These are phyloP conservation scores for Cercospora sesami DNA, from an alignment of 2,329 filamentous ascomycete genomes.

Conservation along the genomic window DNA sequence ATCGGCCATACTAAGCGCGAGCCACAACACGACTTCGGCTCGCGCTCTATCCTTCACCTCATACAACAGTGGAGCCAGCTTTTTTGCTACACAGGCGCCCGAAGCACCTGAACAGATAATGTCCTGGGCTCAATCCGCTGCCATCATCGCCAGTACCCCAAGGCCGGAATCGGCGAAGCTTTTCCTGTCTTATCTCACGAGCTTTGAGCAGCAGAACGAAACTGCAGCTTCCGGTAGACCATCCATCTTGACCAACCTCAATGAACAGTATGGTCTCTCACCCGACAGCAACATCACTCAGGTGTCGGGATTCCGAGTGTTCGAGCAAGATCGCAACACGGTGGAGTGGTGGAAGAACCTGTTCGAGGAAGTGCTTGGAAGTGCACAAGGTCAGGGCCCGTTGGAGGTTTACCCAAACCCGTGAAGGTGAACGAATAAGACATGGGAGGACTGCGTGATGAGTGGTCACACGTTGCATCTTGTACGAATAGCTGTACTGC, in stretches of 20 bases:
- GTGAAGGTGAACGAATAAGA: neutral
- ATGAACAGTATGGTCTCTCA: constrained; percentile 16
- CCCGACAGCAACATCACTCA: constrained; percentile 19
- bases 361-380: constrained; percentile 28
- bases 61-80: neutral
- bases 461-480: neutral
- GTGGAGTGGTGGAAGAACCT: constrained; percentile 30
- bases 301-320: constrained; percentile 18
- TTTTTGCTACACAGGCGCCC: constrained; percentile 4
- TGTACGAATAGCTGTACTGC: neutral
- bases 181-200: constrained; percentile 43
- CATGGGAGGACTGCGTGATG: neutral
- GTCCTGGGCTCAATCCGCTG: constrained; percentile 50
- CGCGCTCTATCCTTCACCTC: constrained; percentile 24
- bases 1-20: constrained; percentile 33
- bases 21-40: constrained; percentile 24
- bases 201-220: constrained; percentile 14
- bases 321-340: constrained; percentile 20
- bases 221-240: constrained; percentile 4
- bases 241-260: constrained; percentile 11
- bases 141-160: constrained; percentile 49
- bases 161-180: constrained; percentile 52
- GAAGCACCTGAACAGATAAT: constrained; percentile 42
- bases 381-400: constrained; percentile 22
- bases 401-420: constrained; percentile 23